These are phyloP conservation scores for Cardamine resedifolia DNA, from an alignment of 345 rosid species.

Conservation along the genomic window DNA sequence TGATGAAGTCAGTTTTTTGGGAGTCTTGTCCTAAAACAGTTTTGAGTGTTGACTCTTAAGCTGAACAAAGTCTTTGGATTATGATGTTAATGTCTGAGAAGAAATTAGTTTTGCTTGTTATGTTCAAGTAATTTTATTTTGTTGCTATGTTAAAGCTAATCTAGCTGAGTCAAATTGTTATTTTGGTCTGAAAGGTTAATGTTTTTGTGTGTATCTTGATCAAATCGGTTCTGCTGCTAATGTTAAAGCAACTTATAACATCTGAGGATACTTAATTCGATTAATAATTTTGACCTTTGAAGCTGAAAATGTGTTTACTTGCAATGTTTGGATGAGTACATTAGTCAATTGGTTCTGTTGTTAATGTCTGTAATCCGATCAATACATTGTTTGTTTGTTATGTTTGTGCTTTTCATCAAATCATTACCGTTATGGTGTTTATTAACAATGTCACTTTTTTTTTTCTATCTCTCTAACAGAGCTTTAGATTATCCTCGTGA, in stretches of 20 bases:
- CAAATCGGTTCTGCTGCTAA: not conserved
- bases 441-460: constrained; percentile 5
- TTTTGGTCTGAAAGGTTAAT: not conserved
- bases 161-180: not conserved
- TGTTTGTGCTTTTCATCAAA: not conserved
- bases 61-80: constrained; percentile 8
- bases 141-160: not conserved
- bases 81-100: not conserved
- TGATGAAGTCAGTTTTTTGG: constrained; percentile 8
- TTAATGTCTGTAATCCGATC: not conserved
- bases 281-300: not conserved
- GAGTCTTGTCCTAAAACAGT: constrained; percentile 1
- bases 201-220: not conserved
- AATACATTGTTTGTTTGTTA: not conserved
- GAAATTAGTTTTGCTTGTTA: not conserved
- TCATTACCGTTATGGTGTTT: not conserved
- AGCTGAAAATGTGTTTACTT: not conserved
- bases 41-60: constrained; percentile 10
- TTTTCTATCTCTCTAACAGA: constrained; percentile 42
- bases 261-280: not conserved
- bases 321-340: not conserved
- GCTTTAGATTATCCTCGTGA: constrained; percentile 86
- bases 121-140: not conserved
- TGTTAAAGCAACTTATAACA: not conserved
- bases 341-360: not conserved